Evolutionary conservation across 108 stramenopile genomes (phyloP).

Genomic region (Ochromonas danica): DNA sequence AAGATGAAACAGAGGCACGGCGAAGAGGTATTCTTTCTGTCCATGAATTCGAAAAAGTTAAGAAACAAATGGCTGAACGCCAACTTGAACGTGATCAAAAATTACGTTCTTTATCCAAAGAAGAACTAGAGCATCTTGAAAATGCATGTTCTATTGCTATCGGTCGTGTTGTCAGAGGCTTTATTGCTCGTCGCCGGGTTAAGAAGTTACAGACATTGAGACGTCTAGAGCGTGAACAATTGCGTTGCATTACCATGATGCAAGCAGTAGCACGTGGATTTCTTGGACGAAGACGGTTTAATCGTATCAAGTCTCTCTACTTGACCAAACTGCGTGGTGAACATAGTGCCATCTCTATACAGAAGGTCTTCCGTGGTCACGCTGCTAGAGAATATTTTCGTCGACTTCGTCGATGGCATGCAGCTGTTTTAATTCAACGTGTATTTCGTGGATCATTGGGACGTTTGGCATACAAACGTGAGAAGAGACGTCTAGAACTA

Average conservation of each 20-base stretch:
- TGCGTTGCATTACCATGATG: constrained; percentile 44
- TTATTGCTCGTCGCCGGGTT: neutral
- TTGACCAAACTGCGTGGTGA: constrained; percentile 8
- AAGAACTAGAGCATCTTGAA: neutral
- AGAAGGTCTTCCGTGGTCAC: constrained; percentile 19
- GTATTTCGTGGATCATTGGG: constrained; percentile 38
- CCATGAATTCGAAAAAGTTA: constrained; percentile 43
- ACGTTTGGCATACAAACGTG: constrained; percentile 19
- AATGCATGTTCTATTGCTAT: neutral
- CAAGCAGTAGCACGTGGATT: constrained; percentile 41
- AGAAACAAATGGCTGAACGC: constrained; percentile 43
- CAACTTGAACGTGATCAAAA: constrained; percentile 47
- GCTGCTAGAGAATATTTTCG: constrained; percentile 4
- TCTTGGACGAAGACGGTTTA: constrained; percentile 40
- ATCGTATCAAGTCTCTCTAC: constrained; percentile 27
- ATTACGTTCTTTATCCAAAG: neutral
- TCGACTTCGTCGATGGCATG: neutral
- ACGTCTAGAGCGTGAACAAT: constrained; percentile 33
- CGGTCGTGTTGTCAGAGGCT: neutral
- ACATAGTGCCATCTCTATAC: constrained; percentile 23
- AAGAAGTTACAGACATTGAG: constrained; percentile 31
- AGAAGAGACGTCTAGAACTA: constrained; percentile 31
- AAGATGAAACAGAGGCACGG: constrained; percentile 36
- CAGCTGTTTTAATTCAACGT: constrained; percentile 19
- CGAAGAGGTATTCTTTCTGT: constrained; percentile 33